phyloP scores from a whole-genome alignment of 2,329 filamentous ascomycete species.

The Pezicula neosporulosa region DNA sequence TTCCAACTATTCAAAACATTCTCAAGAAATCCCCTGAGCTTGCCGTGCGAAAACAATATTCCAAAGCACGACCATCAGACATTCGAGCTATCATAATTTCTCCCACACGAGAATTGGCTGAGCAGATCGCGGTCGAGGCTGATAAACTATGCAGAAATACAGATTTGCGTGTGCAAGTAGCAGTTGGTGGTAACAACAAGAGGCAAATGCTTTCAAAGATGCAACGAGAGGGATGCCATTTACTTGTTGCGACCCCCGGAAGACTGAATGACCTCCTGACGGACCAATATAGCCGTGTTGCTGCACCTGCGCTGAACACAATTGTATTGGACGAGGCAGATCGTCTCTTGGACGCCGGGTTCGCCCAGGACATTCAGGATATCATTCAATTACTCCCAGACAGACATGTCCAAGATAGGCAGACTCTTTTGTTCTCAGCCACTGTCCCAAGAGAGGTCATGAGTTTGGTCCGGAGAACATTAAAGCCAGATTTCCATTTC shows the following conservation, averaged over 20 bases:
- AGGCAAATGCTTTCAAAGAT: constrained; percentile 26
- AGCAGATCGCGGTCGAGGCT: constrained; percentile 80
- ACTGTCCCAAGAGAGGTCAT: constrained; percentile 86
- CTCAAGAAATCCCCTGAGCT: constrained; percentile 59
- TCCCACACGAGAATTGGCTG: constrained; percentile 77
- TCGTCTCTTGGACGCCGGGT: constrained; percentile 94
- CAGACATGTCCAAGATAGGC: constrained; percentile 61
- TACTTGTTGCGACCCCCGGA: constrained; percentile 88
- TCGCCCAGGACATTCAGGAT: constrained; percentile 59
- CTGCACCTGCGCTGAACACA: constrained; percentile 67
- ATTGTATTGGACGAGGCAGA: constrained; percentile 96
- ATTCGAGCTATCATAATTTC: constrained; percentile 72
- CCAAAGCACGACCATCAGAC: constrained; percentile 47
- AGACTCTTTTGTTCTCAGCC: constrained; percentile 93
- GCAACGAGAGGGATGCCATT: constrained; percentile 72
- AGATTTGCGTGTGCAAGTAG: constrained; percentile 58
- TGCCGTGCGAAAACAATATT: constrained; percentile 32
- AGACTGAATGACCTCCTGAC: constrained; percentile 75
- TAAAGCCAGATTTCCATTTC: constrained; percentile 84
- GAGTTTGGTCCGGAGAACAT: constrained; percentile 65
- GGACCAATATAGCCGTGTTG: constrained; percentile 43
- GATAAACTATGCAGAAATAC: constrained; percentile 30
- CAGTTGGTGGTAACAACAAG: constrained; percentile 89
- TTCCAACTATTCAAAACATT: constrained; percentile 81
- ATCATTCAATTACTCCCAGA: constrained; percentile 64